Conservation (phyloP, 2,329 filamentous ascomycete genomes). For the Ceratocystis colombiana region DNA sequence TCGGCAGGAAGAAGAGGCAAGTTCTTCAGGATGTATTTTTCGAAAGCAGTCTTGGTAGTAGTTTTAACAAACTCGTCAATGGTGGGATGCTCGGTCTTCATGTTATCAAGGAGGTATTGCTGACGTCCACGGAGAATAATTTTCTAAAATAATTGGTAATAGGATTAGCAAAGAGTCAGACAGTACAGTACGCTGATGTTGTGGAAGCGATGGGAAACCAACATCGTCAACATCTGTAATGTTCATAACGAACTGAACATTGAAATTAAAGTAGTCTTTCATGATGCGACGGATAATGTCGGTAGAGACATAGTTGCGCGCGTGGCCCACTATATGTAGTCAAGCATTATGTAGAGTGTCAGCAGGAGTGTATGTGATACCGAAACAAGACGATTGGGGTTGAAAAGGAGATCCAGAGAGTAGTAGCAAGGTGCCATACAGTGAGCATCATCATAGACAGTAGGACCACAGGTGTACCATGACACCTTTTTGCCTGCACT, state of each 20-base stretch:
- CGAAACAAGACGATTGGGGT: background rate
- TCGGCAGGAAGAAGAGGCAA: constrained; percentile 42
- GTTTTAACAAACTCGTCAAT: constrained; percentile 22
- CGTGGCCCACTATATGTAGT: constrained; percentile 51
- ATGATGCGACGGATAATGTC: constrained; percentile 80
- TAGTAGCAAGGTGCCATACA: constrained; percentile 25
- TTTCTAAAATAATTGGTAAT: constrained; percentile 30
- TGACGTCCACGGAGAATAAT: constrained; percentile 58
- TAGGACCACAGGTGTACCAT: constrained; percentile 73
- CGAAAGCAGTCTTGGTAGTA: constrained; percentile 38
- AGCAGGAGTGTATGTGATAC: constrained; percentile 5
- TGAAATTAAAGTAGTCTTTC: constrained; percentile 70
- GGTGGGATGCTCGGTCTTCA: constrained; percentile 22
- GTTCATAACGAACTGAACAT: constrained; percentile 85
- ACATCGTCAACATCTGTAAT: constrained; percentile 73
- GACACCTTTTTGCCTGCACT: constrained; percentile 25
- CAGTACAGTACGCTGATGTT: background rate
- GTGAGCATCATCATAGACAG: constrained; percentile 73
- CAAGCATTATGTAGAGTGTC: background rate
- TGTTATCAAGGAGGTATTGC: constrained; percentile 60
- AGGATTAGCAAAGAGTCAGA: constrained; percentile 7
- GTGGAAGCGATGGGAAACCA: constrained; percentile 17
- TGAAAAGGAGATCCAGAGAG: background rate
- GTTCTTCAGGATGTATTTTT: constrained; percentile 46
- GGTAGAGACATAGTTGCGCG: constrained; percentile 80